phyloP scores from a whole-genome alignment of 106 monocot genomes.

The Amphibolis antarctica region DNA sequence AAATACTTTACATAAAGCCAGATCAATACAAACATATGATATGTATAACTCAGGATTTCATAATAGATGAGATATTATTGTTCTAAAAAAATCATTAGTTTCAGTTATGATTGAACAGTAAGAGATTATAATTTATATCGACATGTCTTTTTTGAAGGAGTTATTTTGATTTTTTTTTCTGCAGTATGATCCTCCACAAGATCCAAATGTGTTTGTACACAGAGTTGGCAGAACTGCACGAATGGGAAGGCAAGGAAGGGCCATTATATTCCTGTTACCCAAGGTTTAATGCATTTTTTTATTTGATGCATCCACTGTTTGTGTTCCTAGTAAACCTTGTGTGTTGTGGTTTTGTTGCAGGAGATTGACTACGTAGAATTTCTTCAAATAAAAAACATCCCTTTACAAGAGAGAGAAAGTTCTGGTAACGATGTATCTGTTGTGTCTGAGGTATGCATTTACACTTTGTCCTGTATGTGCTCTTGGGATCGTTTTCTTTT shows the following conservation, averaged over 20 bases:
- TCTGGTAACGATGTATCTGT: conserved; percentile 34
- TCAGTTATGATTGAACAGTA: too few relatives aligned
- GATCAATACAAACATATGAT: background rate
- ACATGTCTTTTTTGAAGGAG: too few relatives aligned
- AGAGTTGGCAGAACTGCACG: conserved; percentile 95
- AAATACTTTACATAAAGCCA: background rate
- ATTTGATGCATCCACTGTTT: background rate
- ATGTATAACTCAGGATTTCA: background rate
- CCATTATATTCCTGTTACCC: conserved; percentile 78
- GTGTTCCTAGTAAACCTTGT: background rate
- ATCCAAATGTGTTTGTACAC: conserved; percentile 94
- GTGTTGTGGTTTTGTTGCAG: conserved; percentile 17
- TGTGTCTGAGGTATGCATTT: conserved; percentile 37
- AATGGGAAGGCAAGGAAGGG: conserved; percentile 74
- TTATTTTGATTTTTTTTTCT: background rate
- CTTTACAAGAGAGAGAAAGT: conserved; percentile 62
- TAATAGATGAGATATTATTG: background rate
- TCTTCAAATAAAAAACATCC: conserved; percentile 59
- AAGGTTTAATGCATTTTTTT: conserved; percentile 46
- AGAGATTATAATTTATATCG: too few relatives aligned
- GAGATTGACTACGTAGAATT: conserved; percentile 88
- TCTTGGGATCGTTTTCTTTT: too few relatives aligned
- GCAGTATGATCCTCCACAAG: conserved; percentile 98
- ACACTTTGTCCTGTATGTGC: background rate
- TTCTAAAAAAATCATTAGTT: too few relatives aligned